phyloP scores from a whole-genome alignment of 129 eudicot genomes.

The Chrysanthemum lavandulifolium region DNA sequence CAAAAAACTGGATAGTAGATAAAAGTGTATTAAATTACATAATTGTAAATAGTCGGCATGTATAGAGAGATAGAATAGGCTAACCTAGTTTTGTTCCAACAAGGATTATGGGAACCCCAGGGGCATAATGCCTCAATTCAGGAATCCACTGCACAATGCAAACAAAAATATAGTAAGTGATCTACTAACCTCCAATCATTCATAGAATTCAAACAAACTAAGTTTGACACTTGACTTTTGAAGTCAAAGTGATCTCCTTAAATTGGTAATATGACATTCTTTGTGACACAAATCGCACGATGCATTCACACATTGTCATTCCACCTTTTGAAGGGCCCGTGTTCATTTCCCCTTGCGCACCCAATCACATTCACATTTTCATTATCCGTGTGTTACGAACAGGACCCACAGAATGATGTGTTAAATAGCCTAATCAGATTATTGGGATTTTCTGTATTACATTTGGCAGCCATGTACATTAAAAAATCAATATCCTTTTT shows the following conservation, averaged over 20 bases:
- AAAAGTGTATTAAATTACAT: not conserved
- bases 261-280: not conserved
- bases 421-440: not conserved
- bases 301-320: not conserved
- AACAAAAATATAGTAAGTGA: not conserved
- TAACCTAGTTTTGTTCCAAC: slow-evolving; percentile 86
- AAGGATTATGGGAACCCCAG: slow-evolving; percentile 77
- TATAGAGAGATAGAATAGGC: slow-evolving; percentile 26
- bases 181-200: not conserved
- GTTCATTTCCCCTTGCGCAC: too few relatives aligned
- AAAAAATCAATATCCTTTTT: too few relatives aligned
- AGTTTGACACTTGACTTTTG: not conserved
- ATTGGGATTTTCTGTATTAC: not conserved
- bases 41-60: not conserved
- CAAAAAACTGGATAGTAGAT: not conserved
- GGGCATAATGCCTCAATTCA: slow-evolving; percentile 88
- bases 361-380: slow-evolving; percentile 19
- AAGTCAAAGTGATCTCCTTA: not conserved
- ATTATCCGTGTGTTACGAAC: not conserved
- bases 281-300: not conserved
- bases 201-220: too few relatives aligned
- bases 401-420: slow-evolving; percentile 8
- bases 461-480: slow-evolving; percentile 5
- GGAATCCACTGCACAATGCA: slow-evolving; percentile 75
- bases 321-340: too few relatives aligned